Evolutionary conservation across 1,139 yeast species (phyloP), one percentile per base, ranked within the genome.

Genomic region (Candida sp.): DNA sequence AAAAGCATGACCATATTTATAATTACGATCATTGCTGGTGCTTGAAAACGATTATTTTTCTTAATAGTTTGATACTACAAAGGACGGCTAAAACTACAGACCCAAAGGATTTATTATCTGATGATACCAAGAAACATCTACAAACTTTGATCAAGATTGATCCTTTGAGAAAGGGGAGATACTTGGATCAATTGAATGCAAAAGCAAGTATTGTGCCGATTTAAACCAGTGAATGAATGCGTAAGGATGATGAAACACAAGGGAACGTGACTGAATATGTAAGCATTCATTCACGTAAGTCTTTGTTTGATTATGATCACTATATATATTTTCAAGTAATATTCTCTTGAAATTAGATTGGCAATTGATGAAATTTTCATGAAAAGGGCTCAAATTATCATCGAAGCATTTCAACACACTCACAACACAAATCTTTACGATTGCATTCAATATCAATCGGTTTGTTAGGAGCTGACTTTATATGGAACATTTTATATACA

Each of bases 21-120:
- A 77, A 78, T 1, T 59, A 58, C 44, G 87, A 83, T 46, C 82
- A 84, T 53, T 71, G 73, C 39, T 84, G 93, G 89, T 86, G 93
- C 51, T 62, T 85, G 46, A 83, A 84, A 52, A 67, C 77, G 5
- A 65, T 77, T 22, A 59, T 81, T 5, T 68, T 71, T 29, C 64
- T 82, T 15, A 68, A 72, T 49, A 56, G 66, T 4, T 57, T 74
- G 22, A 54, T 71, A 23, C 49, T 48, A n/a, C 50, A 53, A 27
- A 55, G 60, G 11, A 19, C 12, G 27, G 5, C 39, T 8, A 35
- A 50, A 3, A 42, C 37, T 9, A 45, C 39, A 4, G 30, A 36
- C 11, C 23, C 22, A 4, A 21, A 42, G 4, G 45, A 45, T 3
- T 33, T 42, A 12, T 44, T 61, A 34, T 56, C 60, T 6, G 62